Evolutionary conservation across 2,329 filamentous ascomycete species (phyloP).

Genomic region (Aureobasidium leucospermi): DNA sequence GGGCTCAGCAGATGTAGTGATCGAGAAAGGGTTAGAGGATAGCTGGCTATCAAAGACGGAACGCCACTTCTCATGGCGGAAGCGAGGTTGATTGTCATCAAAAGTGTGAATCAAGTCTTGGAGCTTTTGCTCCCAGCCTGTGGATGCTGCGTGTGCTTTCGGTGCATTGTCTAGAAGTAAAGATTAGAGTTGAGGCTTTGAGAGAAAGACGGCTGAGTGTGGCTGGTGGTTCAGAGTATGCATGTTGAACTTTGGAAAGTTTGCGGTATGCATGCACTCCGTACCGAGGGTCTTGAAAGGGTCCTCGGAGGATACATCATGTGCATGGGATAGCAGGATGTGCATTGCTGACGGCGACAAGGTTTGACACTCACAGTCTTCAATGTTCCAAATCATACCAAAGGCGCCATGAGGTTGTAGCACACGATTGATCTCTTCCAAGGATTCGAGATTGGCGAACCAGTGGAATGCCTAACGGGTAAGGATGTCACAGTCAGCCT

Average conservation of each 20-base stretch:
- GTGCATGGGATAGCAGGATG: neutral
- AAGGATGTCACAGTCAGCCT: slow-evolving; percentile 15
- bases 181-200: neutral
- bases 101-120: slow-evolving; percentile 52
- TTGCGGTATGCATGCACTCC: slow-evolving; percentile 46
- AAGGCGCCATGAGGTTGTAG: slow-evolving; percentile 54
- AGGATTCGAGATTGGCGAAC: slow-evolving; percentile 58
- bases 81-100: slow-evolving; percentile 55
- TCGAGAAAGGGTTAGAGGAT: slow-evolving; percentile 42
- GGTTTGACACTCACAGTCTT: slow-evolving; percentile 51
- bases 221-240: neutral
- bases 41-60: slow-evolving; percentile 56
- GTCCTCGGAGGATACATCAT: slow-evolving; percentile 18
- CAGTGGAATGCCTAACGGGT: slow-evolving; percentile 38
- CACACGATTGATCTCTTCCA: slow-evolving; percentile 61
- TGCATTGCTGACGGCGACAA: slow-evolving; percentile 14
- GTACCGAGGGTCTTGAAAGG: neutral
- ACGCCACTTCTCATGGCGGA: slow-evolving; percentile 59
- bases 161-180: slow-evolving; percentile 51
- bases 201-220: neutral
- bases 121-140: slow-evolving; percentile 55
- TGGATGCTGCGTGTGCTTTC: slow-evolving; percentile 45
- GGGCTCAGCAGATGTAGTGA: slow-evolving; percentile 35
- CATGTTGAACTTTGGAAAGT: slow-evolving; percentile 34
- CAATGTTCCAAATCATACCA: slow-evolving; percentile 67